Percentiles rank a stretch among this genome's conserved stretches.
phyloP scores from a whole-genome alignment of 345 rosid genomes.

The Rubroshorea leprosula region DNA sequence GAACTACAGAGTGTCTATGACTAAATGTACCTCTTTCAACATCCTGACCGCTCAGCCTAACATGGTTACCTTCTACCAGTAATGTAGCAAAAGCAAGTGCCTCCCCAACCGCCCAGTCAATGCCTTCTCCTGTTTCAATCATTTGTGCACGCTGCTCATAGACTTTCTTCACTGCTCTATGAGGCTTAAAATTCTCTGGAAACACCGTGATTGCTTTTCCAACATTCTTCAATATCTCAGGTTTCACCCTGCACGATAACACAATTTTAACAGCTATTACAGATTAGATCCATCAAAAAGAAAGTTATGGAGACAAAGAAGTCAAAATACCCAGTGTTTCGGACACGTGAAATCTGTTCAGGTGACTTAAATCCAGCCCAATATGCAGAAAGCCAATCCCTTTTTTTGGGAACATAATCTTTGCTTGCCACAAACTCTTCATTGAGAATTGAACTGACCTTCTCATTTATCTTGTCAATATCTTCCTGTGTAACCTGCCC shows the following conservation, averaged over 20 bases:
- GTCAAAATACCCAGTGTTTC: constrained; percentile 62
- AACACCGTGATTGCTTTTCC: constrained; percentile 65
- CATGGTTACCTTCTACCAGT: constrained; percentile 83
- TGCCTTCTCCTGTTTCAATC: constrained; percentile 77
- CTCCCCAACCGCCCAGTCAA: constrained; percentile 86
- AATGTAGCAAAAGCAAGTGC: constrained; percentile 80
- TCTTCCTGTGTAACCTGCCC: constrained; percentile 57
- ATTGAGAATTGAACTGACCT: constrained; percentile 59
- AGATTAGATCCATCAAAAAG: neutral
- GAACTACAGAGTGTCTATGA: constrained; percentile 69
- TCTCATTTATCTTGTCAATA: constrained; percentile 46
- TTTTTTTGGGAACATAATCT: constrained; percentile 58
- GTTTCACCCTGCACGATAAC: constrained; percentile 55
- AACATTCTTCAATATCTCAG: constrained; percentile 77
- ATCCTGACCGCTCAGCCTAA: constrained; percentile 86
- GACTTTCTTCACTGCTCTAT: constrained; percentile 72
- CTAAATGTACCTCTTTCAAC: constrained; percentile 90
- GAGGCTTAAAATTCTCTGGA: constrained; percentile 70
- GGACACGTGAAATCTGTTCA: constrained; percentile 66
- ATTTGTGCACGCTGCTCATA: constrained; percentile 68
- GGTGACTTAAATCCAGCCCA: constrained; percentile 84
- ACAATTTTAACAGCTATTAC: constrained; percentile 2
- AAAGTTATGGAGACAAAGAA: constrained; percentile 8
- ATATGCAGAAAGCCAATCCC: constrained; percentile 83
- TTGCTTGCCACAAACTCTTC: constrained; percentile 70